A percentile compares a stretch with the other conserved stretches of the same genome.
phyloP scores from a whole-genome alignment of 2,329 filamentous ascomycete species.

The Paecilomyces dactylethromorphus region DNA sequence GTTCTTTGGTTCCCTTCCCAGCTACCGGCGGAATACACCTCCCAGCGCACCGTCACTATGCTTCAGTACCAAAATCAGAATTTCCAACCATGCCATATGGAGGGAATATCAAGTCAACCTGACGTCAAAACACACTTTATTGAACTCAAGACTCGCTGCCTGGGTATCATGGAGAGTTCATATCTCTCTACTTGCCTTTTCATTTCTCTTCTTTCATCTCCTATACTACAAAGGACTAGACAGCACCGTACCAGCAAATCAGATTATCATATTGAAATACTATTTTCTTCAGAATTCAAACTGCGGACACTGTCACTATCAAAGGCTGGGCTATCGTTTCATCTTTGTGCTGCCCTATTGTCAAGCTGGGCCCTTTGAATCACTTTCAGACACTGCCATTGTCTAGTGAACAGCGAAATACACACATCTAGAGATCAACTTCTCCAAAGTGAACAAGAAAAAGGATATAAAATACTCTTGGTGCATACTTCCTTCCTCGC shows the following conservation, averaged over 20 bases:
- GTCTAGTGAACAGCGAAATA: neutral
- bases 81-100: neutral
- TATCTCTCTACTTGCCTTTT: neutral
- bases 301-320: neutral
- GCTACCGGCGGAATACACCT: neutral
- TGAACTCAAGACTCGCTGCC: neutral
- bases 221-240: neutral
- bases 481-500: too few relatives aligned
- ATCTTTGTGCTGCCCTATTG: neutral
- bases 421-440: neutral
- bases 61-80: neutral
- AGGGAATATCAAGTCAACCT: neutral
- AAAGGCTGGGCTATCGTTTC: neutral
- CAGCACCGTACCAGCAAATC: neutral
- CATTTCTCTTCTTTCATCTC: neutral
- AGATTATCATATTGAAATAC: neutral
- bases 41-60: neutral
- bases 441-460: neutral
- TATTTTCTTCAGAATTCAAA: neutral
- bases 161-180: neutral
- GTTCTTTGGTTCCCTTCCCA: neutral
- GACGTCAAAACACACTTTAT: neutral
- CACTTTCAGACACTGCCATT: neutral
- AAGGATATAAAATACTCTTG: too few relatives aligned
- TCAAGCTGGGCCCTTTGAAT: neutral